A percentile compares a stretch with the other conserved stretches of the same genome.
These are phyloP conservation scores for Ruellia speciosa DNA, from an alignment of 305 asterid species.

Conservation along the genomic window DNA sequence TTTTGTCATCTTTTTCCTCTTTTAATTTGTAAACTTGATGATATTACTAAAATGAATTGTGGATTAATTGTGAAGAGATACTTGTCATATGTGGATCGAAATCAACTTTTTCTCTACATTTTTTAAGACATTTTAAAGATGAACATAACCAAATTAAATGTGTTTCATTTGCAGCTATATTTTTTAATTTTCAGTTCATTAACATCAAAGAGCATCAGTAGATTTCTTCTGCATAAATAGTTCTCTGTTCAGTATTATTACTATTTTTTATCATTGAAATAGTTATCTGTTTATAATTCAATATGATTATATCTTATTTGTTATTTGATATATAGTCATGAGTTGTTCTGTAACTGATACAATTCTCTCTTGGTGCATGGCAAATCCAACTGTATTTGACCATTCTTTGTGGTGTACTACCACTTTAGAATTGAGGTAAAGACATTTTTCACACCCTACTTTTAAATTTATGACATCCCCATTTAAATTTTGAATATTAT, in stretches of 20 bases:
- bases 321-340: background rate
- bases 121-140: too few relatives aligned
- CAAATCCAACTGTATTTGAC: constrained; percentile 6
- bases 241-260: too few relatives aligned
- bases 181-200: too few relatives aligned
- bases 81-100: background rate
- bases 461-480: background rate
- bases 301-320: background rate
- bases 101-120: too few relatives aligned
- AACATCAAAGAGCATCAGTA: too few relatives aligned
- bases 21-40: background rate
- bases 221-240: too few relatives aligned
- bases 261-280: background rate
- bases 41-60: background rate
- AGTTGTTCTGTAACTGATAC: constrained; percentile 16
- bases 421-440: constrained; percentile 47
- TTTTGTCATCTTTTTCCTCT: too few relatives aligned
- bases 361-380: constrained; percentile 20
- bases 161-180: too few relatives aligned
- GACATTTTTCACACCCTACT: background rate
- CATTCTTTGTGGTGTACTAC: background rate
- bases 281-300: background rate
- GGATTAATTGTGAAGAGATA: background rate
- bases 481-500: background rate
- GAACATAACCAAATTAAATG: too few relatives aligned